Evolutionary conservation across 345 rosid genomes (phyloP), one percentile per base, ranked within the genome.

Genomic region (Populus pruinosa): DNA sequence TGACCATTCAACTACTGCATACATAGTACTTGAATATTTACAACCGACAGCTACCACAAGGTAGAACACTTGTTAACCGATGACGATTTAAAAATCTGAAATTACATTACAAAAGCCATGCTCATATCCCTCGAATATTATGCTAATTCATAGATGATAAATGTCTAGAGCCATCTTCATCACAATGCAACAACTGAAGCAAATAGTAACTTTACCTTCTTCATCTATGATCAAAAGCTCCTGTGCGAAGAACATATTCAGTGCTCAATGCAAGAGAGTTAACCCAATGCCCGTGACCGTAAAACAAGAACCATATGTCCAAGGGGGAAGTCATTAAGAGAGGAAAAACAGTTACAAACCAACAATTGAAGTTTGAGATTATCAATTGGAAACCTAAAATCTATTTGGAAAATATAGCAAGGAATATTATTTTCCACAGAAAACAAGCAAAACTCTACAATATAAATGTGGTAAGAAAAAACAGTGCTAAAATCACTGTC

Each of bases 251-350:
- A 83, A 92, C 96, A 77, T 92, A 93, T 66, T 93, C 99, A 0
- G 98, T 95, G 90, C 97, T 95, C 81, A 92, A 81, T 49, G 98
- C 98, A 83, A 95, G 97, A 70, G 99, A 92, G 78, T 95, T 95
- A 65, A 95, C 92, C 99, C 99, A 93, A 87, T 92, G 97, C 10
- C 94, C 99, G 85, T 94, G 99, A 84, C 99, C 99, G 98, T 95
- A 63, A 27, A 79, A 81, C 70, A 75, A 73, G 55, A 11, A 73
- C 14, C 73, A 59, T 70, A 71, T 13, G 62, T 69, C 70, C 25
- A 59, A 38, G 21, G 12, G 76, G 23, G 50, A 72, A 4, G 70
- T 38, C n/a, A 56, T 21, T 21, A 27, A 47, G 67, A 20, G 65
- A 25, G 13, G 27, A 49, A 64, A 3, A 17, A 5, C 6, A 33